Evolutionary conservation across 306 rosid genomes (phyloP), one percentile per base, ranked within the genome.

Genomic region (Cicer cuneatum): DNA sequence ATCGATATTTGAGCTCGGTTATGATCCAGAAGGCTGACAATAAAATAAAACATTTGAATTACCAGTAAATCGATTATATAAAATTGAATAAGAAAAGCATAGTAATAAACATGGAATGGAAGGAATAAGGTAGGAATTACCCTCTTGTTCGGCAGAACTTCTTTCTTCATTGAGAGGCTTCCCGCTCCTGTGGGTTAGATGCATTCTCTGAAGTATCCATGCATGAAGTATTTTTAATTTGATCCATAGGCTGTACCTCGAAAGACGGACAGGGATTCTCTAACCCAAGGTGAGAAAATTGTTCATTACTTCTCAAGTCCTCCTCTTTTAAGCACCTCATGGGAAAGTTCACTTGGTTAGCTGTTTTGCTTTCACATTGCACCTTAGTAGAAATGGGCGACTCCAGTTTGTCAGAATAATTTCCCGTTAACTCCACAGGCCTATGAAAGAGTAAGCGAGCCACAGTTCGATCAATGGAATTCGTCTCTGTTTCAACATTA

Each of bases 381-480:
- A 78, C 69, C 84, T 86, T 85, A 10, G 82, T 5, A 66, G 92
- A 78, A 78, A 73, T 35, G 46, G 88, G 86, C 2, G 84, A 84
- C 74, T 85, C 89, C 40, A 85, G 80, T 41, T 77, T 69, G 19
- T 85, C 93, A 4, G 80, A 65, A 65, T 63, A 85, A 72, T 83
- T 86, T 73, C 83, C 87, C 2, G 84, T 78, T 7, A 78, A 71
- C 75, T 88, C 93, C 71, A 79, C 56, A 46, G 95, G 96, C 71
- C 89, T 82, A 72, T 90, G 89, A 71, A 95, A 95, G 81, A 95
- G 98, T 82, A 95, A 84, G 80, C 87, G 98, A 71, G 99, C 99
- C 78, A 95, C 89, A 10, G 86, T 87, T 76, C 99, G 86, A 78
- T 95, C 98, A 7, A 92, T 84, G 77, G 97, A 86, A 77, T 95